Base-by-base conservation (phyloP, 208 protist genomes). In the Trypanosoma conorhini region DNA sequence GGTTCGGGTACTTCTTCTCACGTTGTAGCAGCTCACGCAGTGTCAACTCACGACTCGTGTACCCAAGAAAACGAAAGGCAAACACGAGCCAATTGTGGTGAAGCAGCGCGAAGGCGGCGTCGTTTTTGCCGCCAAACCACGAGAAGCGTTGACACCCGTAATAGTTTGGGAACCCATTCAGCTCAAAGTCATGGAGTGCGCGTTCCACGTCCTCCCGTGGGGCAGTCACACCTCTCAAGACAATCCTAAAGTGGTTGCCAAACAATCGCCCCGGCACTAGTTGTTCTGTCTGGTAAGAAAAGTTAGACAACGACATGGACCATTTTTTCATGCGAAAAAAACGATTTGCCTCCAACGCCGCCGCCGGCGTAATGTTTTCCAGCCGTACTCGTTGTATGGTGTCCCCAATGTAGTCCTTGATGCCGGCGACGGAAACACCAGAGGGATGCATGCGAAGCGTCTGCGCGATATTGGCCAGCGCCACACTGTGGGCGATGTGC, bases 111-210 rank as follows among this genome's bases (percentile, higher is more conserved):
- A 93, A 92, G 12, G 83, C 87, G 5, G 88, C 82, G 62, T 96
- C 91, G 31, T 92, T 70, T 52, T 56, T 54, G 7, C 91, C 87
- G 42, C 72, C 91, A 82, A 96, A 96, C 88, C 91, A 96, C 13
- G 88, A 92, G 55, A 96, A 96, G 15, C 91, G 83, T 79, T 96
- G 91, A 56, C 86, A 93, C 22, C 91, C 91, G 72, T 93, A 96
- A 72, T 93, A 96, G 72, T 96, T 96, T 15, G 91, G 86, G 62
- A 96, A 96, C 5, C 91, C 91, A 30, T 87, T 24, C n/a, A 73
- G 22, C 26, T 17, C 26, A 74, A 96, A 92, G 17, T 67, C 61
- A 4, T 83, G 30, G 26, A 95, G 54, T 9, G 87, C 83, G 3
- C 80, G 72, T 28, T 86, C 72, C 28, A 95, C 62, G 19, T 42